A percentile compares a stretch with the other conserved stretches of the same genome.
These are phyloP conservation scores for Fusarium heterosporum DNA, from an alignment of 2,329 filamentous ascomycete species.

Conservation along the genomic window DNA sequence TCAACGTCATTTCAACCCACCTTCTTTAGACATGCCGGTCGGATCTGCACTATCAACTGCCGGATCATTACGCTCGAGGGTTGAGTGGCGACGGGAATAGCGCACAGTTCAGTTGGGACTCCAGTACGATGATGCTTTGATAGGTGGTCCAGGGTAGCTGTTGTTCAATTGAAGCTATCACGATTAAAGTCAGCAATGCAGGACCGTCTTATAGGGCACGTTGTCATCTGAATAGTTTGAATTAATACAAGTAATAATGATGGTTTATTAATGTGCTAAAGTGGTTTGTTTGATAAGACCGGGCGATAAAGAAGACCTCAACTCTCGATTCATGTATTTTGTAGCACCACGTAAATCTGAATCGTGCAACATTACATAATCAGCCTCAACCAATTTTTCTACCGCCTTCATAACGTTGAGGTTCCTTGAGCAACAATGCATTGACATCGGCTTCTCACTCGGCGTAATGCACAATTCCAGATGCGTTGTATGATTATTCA, in stretches of 20 bases:
- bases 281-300: background rate
- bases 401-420: background rate
- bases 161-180: background rate
- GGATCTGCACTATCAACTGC: too few species aligned
- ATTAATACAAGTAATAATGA: background rate
- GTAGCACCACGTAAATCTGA: background rate
- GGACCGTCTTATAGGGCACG: too few species aligned
- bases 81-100: too few species aligned
- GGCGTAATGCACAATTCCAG: background rate
- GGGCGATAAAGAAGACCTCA: background rate
- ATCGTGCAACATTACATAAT: background rate
- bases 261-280: background rate
- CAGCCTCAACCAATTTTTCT: background rate
- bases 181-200: fast-evolving
- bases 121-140: too few species aligned
- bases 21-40: too few species aligned
- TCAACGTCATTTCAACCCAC: too few species aligned
- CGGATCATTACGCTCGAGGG: too few species aligned
- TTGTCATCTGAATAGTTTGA: too few species aligned
- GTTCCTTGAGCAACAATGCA: background rate
- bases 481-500: background rate
- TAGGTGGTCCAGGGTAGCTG: background rate
- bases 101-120: too few species aligned
- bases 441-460: background rate
- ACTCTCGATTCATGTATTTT: background rate